Evolutionary conservation across 2,329 filamentous ascomycete species (phyloP), one percentile per base, ranked within the genome.

Genomic region (Penicillium paneum): DNA sequence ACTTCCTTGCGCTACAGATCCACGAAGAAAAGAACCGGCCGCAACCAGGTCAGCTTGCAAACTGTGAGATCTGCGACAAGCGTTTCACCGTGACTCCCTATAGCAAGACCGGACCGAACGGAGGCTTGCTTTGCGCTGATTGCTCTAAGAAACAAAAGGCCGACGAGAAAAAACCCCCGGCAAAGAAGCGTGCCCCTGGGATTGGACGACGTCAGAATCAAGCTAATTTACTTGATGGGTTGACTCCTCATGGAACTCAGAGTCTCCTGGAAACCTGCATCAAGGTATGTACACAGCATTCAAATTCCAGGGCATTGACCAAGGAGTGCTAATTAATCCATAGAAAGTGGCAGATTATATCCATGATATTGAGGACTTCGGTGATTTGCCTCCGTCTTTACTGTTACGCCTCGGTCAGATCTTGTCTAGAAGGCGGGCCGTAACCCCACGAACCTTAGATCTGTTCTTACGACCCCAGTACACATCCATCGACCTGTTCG

Each of bases 61-160:
- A 96, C 62, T 97, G 93, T 69, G 91, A 89, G 58, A 76, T 86
- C 3, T 97, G 93, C 71, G 81, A 82, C 40, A 96, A 94, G 59
- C 86, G 91, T 35, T 97, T 97, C 68, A 96, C 91, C 0, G 92
- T 97, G 41, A 97, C 93, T 0, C 83, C 90, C 0, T 97, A 97
- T 75, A 91, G 88, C 58, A 88, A 91, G 61, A 83, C 86, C 28
- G 91, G 89, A 0, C 88, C 90, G 0, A 80, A 88, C n/a, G 92
- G 92, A 4, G 91, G 91, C 15, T 78, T 97, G n/a, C 78, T 97
- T 1, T 97, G 93, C 69, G 80, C 81, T 3, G 85, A 89, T 21
- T 97, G 93, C 67, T 88, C 90, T 21, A 91, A 88, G 65, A 83
- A 90, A 58, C 73, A 89, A 47, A 82, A 83, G 38, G 87, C 89